Evolutionary conservation across 257 asterid species (phyloP).

Genomic region (Jacaranda mimosifolia): DNA sequence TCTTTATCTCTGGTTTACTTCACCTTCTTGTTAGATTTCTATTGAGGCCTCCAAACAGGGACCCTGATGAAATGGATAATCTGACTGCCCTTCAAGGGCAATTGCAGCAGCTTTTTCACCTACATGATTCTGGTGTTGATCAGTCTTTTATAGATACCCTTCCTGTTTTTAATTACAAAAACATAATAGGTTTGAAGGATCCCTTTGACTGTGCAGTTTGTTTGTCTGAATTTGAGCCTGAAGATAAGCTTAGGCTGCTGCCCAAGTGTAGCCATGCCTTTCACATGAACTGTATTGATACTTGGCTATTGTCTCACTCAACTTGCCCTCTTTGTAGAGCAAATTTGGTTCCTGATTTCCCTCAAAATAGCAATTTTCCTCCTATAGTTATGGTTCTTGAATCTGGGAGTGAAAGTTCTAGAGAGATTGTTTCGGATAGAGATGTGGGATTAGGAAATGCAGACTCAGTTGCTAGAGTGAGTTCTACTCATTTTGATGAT

Average conservation of each 20-base stretch:
- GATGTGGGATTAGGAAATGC: constrained; percentile 23
- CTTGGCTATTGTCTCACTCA: constrained; percentile 94
- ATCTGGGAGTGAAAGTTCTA: constrained; percentile 79
- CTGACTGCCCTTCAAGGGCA: constrained; percentile 90
- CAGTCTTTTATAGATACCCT: constrained; percentile 91
- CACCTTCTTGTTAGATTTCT: constrained; percentile 82
- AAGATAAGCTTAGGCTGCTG: constrained; percentile 77
- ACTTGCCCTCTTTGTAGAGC: constrained; percentile 98
- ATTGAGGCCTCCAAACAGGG: constrained; percentile 64
- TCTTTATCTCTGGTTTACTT: constrained; percentile 83
- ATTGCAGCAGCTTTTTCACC: constrained; percentile 88
- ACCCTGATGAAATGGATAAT: constrained; percentile 68
- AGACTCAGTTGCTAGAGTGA: neutral
- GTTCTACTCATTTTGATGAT: too few species aligned
- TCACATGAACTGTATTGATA: constrained; percentile 94
- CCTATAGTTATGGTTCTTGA: constrained; percentile 86
- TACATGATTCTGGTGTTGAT: constrained; percentile 94
- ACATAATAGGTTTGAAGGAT: constrained; percentile 85
- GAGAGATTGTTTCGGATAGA: constrained; percentile 58
- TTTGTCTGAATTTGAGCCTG: constrained; percentile 84
- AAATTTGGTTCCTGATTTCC: constrained; percentile 66
- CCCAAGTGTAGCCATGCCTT: constrained; percentile 98
- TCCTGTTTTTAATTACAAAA: constrained; percentile 79
- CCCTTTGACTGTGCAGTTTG: constrained; percentile 98
- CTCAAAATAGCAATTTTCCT: constrained; percentile 46